These are phyloP conservation scores for Gillenia trifoliata DNA, from an alignment of 306 rosid genomes.

Conservation along the genomic window DNA sequence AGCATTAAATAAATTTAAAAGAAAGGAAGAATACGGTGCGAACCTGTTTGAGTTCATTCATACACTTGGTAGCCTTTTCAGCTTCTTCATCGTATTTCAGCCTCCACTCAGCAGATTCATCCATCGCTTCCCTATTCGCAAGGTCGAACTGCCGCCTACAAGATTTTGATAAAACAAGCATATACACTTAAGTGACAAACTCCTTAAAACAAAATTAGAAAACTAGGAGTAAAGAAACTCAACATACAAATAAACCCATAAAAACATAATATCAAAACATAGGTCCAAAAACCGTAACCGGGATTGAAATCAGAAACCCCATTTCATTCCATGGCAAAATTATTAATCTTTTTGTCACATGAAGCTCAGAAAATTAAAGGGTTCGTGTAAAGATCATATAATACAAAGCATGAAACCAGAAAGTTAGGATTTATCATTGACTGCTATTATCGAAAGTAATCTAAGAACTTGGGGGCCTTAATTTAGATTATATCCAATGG, in stretches of 20 bases:
- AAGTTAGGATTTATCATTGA: not conserved
- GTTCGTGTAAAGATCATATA: not conserved
- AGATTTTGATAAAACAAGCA: not conserved
- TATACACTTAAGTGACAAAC: not conserved
- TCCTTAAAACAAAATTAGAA: not conserved
- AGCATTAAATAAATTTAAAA: not conserved
- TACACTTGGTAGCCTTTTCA: constrained; percentile 45
- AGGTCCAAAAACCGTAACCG: too few species aligned
- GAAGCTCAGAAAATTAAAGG: not conserved
- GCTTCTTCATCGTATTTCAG: constrained; percentile 57
- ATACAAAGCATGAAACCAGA: not conserved
- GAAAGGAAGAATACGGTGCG: not conserved
- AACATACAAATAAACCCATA: too few species aligned
- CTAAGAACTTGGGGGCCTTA: not conserved
- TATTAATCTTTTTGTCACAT: not conserved
- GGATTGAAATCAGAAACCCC: too few species aligned
- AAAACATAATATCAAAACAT: too few species aligned
- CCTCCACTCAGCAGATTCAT: constrained; percentile 98
- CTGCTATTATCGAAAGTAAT: not conserved
- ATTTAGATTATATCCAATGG: not conserved
- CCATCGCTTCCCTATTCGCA: constrained; percentile 65
- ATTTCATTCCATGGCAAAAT: not conserved
- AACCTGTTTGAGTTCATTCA: constrained; percentile 61
- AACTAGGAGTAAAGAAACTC: too few species aligned
- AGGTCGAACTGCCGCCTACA: constrained; percentile 48